A percentile compares a stretch with the other conserved stretches of the same genome.
Conservation (phyloP, 768 basidiomycete species). For the Boletus tomentosulus region DNA sequence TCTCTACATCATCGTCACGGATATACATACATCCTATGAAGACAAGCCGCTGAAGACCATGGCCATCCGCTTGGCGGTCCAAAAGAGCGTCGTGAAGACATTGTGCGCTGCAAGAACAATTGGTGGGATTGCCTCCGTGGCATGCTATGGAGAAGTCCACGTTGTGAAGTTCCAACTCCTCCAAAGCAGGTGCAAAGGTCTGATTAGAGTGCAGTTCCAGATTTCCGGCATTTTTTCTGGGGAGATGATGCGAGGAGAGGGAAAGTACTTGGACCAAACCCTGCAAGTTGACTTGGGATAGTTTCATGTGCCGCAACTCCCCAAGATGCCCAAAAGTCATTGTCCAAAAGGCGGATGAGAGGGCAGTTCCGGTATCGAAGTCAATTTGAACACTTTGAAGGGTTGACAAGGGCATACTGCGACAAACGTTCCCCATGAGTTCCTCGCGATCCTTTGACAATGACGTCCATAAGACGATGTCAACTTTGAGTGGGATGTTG, state of each 20-base stretch:
- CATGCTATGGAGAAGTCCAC: slow-evolving; percentile 10
- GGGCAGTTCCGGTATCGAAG: slow-evolving; percentile 5
- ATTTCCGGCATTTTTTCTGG: background rate
- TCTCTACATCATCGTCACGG: background rate
- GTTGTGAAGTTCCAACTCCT: slow-evolving; percentile 9
- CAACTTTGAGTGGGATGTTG: slow-evolving; percentile 16
- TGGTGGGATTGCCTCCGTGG: background rate
- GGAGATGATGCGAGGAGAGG: background rate
- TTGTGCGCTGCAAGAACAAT: slow-evolving; percentile 3
- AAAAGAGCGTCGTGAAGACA: slow-evolving; percentile 19
- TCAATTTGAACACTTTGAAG: slow-evolving; percentile 6
- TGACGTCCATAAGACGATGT: slow-evolving; percentile 9
- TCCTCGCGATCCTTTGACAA: slow-evolving; percentile 9
- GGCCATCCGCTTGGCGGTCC: slow-evolving; percentile 7
- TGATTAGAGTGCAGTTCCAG: background rate
- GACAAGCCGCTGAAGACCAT: slow-evolving; percentile 10
- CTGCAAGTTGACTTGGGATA: slow-evolving; percentile 5
- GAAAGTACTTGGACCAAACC: slow-evolving; percentile 11
- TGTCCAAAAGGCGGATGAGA: slow-evolving; percentile 17
- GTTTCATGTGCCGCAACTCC: slow-evolving; percentile 10
- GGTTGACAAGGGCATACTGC: slow-evolving; percentile 8
- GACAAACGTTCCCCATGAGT: slow-evolving; percentile 10
- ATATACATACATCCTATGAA: slow-evolving; percentile 12
- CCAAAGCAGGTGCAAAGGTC: slow-evolving; percentile 15
- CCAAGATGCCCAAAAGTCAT: slow-evolving; percentile 13